These are phyloP conservation scores for Rubus parviflorus DNA, from an alignment of 306 rosid species.

Conservation along the genomic window DNA sequence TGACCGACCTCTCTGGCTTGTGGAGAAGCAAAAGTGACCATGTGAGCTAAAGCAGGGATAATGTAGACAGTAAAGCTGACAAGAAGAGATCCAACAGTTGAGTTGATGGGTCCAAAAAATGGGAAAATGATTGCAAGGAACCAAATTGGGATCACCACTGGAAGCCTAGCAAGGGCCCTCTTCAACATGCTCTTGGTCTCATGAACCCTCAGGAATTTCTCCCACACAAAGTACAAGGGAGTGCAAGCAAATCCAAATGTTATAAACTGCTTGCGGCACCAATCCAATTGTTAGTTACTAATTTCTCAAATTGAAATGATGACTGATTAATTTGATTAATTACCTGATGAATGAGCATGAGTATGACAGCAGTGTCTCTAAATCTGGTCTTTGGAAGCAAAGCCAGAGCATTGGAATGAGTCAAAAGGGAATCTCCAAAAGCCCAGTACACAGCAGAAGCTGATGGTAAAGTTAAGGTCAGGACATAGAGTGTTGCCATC, in stretches of 20 bases:
- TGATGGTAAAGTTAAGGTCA: constrained; percentile 90
- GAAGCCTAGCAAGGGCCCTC: constrained; percentile 80
- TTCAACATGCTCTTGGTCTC: constrained; percentile 81
- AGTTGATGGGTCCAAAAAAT: constrained; percentile 96
- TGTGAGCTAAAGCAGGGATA: constrained; percentile 95
- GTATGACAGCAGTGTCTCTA: constrained; percentile 79
- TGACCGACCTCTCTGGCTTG: constrained; percentile 73
- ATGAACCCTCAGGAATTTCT: constrained; percentile 78
- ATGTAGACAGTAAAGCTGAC: constrained; percentile 99
- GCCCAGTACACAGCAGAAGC: constrained; percentile 97
- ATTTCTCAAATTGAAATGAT: neutral
- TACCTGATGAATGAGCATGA: constrained; percentile 99
- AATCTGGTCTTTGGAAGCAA: constrained; percentile 75
- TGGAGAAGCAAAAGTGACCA: constrained; percentile 85
- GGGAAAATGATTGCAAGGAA: constrained; percentile 92
- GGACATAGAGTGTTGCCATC: constrained; percentile 82
- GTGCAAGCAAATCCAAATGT: constrained; percentile 99
- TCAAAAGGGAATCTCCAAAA: constrained; percentile 84
- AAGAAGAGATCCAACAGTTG: constrained; percentile 92
- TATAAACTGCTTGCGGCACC: constrained; percentile 76
- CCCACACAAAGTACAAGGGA: constrained; percentile 98
- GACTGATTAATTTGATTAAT: neutral
- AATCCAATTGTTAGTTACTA: neutral
- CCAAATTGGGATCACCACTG: constrained; percentile 98
- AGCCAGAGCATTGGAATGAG: constrained; percentile 88